These are phyloP conservation scores for Zizania latifolia DNA, from an alignment of 176 grass and related monocot species.

Conservation along the genomic window DNA sequence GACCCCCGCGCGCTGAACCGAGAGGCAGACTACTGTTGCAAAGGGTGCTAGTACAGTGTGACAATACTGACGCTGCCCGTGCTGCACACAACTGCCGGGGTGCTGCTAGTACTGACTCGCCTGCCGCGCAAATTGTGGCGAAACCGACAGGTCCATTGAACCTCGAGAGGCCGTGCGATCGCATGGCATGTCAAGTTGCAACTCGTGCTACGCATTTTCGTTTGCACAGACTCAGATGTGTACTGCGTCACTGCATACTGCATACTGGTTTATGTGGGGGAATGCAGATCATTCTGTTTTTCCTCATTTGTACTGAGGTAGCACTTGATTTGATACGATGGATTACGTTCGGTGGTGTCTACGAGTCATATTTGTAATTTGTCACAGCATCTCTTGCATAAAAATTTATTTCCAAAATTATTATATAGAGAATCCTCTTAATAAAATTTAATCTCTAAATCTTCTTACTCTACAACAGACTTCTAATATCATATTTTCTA, in stretches of 20 bases:
- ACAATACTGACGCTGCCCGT: neutral
- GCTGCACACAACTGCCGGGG: neutral
- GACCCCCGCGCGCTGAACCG: neutral
- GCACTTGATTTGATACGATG: no score
- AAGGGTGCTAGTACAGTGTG: neutral
- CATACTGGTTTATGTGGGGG: no score
- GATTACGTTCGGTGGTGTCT: no score
- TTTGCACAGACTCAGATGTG: neutral
- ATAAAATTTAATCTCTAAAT: no score
- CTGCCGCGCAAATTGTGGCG: neutral
- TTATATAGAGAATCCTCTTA: no score
- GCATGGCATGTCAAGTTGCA: neutral
- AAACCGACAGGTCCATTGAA: slow-evolving; percentile 8
- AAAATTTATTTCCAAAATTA: no score
- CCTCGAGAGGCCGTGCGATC: neutral
- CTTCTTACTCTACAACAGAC: no score
- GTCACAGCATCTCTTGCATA: no score
- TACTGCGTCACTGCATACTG: neutral
- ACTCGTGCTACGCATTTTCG: neutral
- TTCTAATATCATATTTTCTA: no score
- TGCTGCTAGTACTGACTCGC: neutral
- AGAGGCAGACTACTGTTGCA: neutral
- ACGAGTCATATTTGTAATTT: no score
- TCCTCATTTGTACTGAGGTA: no score
- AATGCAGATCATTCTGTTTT: no score